These are phyloP conservation scores for Canariomyces notabilis DNA, from an alignment of 2,329 filamentous ascomycete species.

Conservation along the genomic window DNA sequence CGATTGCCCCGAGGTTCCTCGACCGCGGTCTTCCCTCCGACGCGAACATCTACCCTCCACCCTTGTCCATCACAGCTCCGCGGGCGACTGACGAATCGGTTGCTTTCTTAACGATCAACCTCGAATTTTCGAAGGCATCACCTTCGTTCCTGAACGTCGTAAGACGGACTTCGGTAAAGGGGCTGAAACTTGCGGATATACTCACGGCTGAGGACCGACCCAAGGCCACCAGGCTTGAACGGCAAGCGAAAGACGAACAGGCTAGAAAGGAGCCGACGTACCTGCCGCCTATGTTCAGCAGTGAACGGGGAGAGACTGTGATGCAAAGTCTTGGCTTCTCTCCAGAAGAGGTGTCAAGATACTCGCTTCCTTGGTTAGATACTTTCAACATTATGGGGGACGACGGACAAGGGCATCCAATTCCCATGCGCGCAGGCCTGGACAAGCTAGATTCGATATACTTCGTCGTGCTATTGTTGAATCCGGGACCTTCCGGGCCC, in stretches of 20 bases:
- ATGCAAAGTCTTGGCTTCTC: slow-evolving; percentile 52
- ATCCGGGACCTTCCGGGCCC: slow-evolving; percentile 29
- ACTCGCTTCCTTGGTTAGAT: slow-evolving; percentile 49
- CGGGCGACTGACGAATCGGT: slow-evolving; percentile 49
- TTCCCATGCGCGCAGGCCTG: slow-evolving; percentile 50
- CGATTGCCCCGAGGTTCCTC: slow-evolving; percentile 44
- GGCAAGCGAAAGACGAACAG: slow-evolving; percentile 53
- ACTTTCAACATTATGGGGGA: slow-evolving; percentile 48
- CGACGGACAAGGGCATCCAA: slow-evolving; percentile 48
- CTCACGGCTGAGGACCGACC: slow-evolving; percentile 48
- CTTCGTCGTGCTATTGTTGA: slow-evolving; percentile 52
- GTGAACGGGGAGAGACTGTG: slow-evolving; percentile 49
- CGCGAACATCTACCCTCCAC: slow-evolving; percentile 44
- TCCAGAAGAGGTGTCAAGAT: slow-evolving; percentile 47
- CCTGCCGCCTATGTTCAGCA: slow-evolving; percentile 57
- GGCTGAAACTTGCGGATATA: slow-evolving; percentile 51
- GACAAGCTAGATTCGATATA: slow-evolving; percentile 58
- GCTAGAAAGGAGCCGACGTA: slow-evolving; percentile 56
- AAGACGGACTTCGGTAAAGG: slow-evolving; percentile 43
- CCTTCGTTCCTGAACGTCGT: slow-evolving; percentile 51
- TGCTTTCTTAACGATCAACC: slow-evolving; percentile 53
- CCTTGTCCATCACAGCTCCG: slow-evolving; percentile 36
- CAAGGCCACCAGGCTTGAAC: slow-evolving; percentile 42
- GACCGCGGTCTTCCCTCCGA: slow-evolving; percentile 48
- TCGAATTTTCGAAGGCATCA: slow-evolving; percentile 55